A percentile compares a stretch with the other conserved stretches of the same genome.
Conservation (phyloP, 2,329 filamentous ascomycete genomes). For the Cladosporium sp. region DNA sequence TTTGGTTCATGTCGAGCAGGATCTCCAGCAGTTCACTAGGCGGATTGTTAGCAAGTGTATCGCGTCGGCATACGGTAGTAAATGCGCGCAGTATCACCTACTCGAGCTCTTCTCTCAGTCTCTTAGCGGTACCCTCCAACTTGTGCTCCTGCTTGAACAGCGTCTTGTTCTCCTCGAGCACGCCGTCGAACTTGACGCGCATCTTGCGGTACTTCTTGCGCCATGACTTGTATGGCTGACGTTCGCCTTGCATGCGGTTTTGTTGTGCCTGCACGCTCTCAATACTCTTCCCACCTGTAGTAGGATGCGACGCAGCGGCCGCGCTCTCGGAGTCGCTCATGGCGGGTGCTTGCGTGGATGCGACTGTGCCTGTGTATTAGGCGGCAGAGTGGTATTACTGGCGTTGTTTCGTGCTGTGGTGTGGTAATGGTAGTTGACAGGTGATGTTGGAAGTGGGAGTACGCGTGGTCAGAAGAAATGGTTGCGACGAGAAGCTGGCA, state of each 20-base stretch:
- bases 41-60: constrained; percentile 14
- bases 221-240: constrained; percentile 34
- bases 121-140: constrained; percentile 73
- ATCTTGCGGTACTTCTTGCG: constrained; percentile 91
- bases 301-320: constrained; percentile 14
- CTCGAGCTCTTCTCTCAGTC: constrained; percentile 90
- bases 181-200: constrained; percentile 71
- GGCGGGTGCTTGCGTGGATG: neutral
- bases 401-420: neutral
- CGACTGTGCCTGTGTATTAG: neutral
- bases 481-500: no score
- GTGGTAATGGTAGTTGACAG: neutral
- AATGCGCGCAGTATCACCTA: constrained; percentile 43
- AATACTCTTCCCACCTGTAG: constrained; percentile 19
- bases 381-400: no score
- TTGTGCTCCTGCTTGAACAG: constrained; percentile 78
- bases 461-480: neutral
- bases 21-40: constrained; percentile 82
- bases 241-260: constrained; percentile 15
- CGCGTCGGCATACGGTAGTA: neutral
- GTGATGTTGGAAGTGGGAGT: neutral
- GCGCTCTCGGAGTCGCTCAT: constrained; percentile 32
- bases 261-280: constrained; percentile 9
- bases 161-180: constrained; percentile 75
- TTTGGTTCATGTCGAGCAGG: constrained; percentile 84